Evolutionary conservation across 2,329 filamentous ascomycete species (phyloP).

Genomic region (Plectosphaerella sp.): DNA sequence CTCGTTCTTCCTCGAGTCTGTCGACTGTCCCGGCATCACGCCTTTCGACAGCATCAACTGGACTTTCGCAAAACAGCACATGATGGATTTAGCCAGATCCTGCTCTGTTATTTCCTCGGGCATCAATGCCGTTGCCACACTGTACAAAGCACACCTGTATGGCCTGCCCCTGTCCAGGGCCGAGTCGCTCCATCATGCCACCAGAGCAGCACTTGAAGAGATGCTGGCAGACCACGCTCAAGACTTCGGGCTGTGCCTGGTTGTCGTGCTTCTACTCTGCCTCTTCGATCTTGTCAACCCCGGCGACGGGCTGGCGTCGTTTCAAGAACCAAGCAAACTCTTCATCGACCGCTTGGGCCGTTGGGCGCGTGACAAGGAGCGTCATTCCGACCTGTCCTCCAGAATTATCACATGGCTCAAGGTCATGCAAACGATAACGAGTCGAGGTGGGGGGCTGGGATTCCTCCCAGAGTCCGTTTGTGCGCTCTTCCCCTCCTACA

Average conservation of each 20-base stretch:
- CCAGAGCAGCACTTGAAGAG: not conserved
- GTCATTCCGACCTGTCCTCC: not conserved
- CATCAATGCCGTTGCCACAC: slow-evolving; percentile 8
- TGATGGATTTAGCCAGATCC: slow-evolving; percentile 3
- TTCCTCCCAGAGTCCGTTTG: slow-evolving; percentile 9
- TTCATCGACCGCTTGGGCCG: slow-evolving; percentile 1
- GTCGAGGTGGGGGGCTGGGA: slow-evolving; percentile 12
- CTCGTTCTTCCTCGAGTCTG: slow-evolving; percentile 12
- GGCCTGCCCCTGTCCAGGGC: slow-evolving; percentile 8
- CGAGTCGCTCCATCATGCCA: slow-evolving; percentile 3
- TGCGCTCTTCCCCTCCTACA: slow-evolving; percentile 5
- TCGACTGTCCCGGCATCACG: slow-evolving; percentile 13
- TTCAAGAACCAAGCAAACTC: slow-evolving; percentile 5
- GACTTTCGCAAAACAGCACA: slow-evolving; percentile 7
- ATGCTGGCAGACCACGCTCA: not conserved
- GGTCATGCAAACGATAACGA: slow-evolving; percentile 10
- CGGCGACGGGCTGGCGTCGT: not conserved
- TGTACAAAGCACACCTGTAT: slow-evolving; percentile 10
- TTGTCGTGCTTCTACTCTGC: slow-evolving; percentile 10
- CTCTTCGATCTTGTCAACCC: slow-evolving; percentile 10
- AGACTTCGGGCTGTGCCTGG: slow-evolving; percentile 4
- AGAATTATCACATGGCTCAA: slow-evolving; percentile 12
- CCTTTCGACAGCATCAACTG: slow-evolving; percentile 14
- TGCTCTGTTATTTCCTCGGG: slow-evolving; percentile 3
- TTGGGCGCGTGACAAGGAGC: not conserved